A percentile compares a stretch with the other conserved stretches of the same genome.
Evolutionary conservation across 2,329 filamentous ascomycete genomes (phyloP).

Genomic region (Hirsutella thompsonii): DNA sequence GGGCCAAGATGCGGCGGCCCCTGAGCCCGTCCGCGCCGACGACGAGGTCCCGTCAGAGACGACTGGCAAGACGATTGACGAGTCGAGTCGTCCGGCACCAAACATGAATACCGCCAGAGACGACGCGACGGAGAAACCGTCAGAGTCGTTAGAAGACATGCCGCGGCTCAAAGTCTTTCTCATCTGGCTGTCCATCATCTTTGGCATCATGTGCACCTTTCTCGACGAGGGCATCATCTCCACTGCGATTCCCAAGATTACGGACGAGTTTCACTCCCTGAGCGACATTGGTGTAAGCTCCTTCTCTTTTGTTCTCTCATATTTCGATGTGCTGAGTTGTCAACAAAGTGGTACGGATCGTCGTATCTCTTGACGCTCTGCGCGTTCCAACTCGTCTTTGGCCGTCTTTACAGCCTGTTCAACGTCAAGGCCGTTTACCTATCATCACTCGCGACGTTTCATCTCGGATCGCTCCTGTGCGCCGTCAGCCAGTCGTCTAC

Average conservation of each 20-base stretch:
- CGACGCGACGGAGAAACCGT: neutral
- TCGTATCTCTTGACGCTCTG: neutral
- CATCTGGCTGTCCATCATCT: constrained; percentile 1
- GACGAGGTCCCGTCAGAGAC: too few relatives aligned
- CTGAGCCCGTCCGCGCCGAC: too few relatives aligned
- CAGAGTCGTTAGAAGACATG: neutral
- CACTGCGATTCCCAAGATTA: constrained; percentile 1
- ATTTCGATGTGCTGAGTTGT: neutral
- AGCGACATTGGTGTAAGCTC: neutral
- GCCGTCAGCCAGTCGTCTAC: neutral
- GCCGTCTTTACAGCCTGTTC: constrained; percentile 1
- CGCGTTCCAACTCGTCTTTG: constrained; percentile 1
- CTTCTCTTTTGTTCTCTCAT: too few relatives aligned
- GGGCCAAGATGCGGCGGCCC: too few relatives aligned
- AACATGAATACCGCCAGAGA: neutral
- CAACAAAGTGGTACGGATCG: neutral
- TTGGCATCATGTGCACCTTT: constrained; percentile 2
- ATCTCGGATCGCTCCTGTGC: constrained; percentile 1
- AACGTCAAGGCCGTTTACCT: neutral
- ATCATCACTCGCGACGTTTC: neutral
- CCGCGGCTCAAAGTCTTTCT: neutral
- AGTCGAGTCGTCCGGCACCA: neutral
- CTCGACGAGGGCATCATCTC: constrained; percentile 2
- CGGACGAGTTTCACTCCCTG: constrained; percentile 1
- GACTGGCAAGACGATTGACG: too few relatives aligned